These are phyloP conservation scores for Urtica urens DNA, from an alignment of 306 rosid species.

Conservation along the genomic window DNA sequence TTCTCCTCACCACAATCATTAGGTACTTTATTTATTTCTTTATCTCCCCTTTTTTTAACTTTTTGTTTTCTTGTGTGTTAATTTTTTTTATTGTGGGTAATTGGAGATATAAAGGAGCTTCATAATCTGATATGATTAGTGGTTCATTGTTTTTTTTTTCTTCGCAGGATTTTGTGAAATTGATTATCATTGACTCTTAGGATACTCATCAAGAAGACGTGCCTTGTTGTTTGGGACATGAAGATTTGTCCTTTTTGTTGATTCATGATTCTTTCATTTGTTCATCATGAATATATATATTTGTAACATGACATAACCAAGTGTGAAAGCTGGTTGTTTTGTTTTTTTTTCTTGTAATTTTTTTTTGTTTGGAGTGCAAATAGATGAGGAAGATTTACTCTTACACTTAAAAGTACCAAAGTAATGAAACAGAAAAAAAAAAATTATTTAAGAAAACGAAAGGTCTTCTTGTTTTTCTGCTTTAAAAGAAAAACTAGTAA, in stretches of 20 bases:
- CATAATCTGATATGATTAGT: slow-evolving; percentile 25
- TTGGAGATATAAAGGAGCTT: background rate
- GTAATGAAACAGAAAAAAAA: background rate
- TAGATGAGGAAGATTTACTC: slow-evolving; percentile 9
- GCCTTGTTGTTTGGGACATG: slow-evolving; percentile 38
- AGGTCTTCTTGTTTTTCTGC: slow-evolving; percentile 12
- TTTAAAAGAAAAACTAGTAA: slow-evolving; percentile 12
- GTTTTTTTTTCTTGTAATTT: slow-evolving; percentile 8
- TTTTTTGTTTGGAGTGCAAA: slow-evolving; percentile 25
- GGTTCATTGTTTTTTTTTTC: slow-evolving; percentile 10
- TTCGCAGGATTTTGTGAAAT: slow-evolving; percentile 47
- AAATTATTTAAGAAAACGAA: background rate
- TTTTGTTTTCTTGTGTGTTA: background rate
- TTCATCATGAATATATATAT: slow-evolving; percentile 32
- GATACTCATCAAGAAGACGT: slow-evolving; percentile 7
- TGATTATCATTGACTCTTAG: too few relatives aligned
- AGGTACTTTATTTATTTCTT: slow-evolving; percentile 15
- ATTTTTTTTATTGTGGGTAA: background rate
- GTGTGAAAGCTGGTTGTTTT: slow-evolving; percentile 40
- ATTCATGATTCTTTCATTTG: slow-evolving; percentile 61
- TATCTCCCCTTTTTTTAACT: slow-evolving; percentile 4
- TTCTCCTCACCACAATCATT: slow-evolving; percentile 1
- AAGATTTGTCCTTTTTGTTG: slow-evolving; percentile 28
- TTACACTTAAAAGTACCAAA: too few relatives aligned
- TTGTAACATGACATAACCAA: slow-evolving; percentile 29